phyloP scores from a whole-genome alignment of 2,329 filamentous ascomycete species.

The Phialophora macrospora region DNA sequence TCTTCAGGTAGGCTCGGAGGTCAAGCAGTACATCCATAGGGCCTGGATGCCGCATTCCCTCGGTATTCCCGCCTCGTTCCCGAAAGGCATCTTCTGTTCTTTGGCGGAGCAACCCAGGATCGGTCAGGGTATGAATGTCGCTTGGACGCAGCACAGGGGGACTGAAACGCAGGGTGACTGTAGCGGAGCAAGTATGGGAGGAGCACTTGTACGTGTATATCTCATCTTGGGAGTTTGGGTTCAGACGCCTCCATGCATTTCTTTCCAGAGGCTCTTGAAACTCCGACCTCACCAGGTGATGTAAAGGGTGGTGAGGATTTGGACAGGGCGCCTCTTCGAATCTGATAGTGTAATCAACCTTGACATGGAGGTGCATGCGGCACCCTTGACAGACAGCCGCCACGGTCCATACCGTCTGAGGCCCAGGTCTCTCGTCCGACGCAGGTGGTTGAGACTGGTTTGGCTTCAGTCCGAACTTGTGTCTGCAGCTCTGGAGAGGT shows the following conservation, averaged over 20 bases:
- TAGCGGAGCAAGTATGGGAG: slow-evolving; percentile 59
- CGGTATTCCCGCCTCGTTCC: slow-evolving; percentile 39
- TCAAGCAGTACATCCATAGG: slow-evolving; percentile 62
- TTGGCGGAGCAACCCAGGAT: slow-evolving; percentile 57
- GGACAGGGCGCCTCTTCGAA: slow-evolving; percentile 52
- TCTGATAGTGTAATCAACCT: slow-evolving; percentile 57
- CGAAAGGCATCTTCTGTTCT: slow-evolving; percentile 60
- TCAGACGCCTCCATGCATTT: slow-evolving; percentile 41
- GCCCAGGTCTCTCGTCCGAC: slow-evolving; percentile 46
- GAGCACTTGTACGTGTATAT: slow-evolving; percentile 64
- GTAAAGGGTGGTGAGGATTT: slow-evolving; percentile 59
- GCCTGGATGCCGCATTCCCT: slow-evolving; percentile 57
- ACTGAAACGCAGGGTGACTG: slow-evolving; percentile 58
- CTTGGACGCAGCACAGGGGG: slow-evolving; percentile 58
- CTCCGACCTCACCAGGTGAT: slow-evolving; percentile 61
- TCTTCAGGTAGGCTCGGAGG: slow-evolving; percentile 64
- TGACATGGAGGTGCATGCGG: slow-evolving; percentile 65
- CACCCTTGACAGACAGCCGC: slow-evolving; percentile 67
- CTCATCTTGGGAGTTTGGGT: slow-evolving; percentile 45
- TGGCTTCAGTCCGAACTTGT: slow-evolving; percentile 63
- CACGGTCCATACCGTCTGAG: slow-evolving; percentile 60
- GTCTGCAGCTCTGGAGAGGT: slow-evolving; percentile 57
- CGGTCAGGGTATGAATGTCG: slow-evolving; percentile 59
- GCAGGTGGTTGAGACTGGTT: slow-evolving; percentile 58
- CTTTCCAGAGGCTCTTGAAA: slow-evolving; percentile 35